Evolutionary conservation across 495 filamentous ascomycete species (phyloP).

Genomic region (Penicillium ucsense): DNA sequence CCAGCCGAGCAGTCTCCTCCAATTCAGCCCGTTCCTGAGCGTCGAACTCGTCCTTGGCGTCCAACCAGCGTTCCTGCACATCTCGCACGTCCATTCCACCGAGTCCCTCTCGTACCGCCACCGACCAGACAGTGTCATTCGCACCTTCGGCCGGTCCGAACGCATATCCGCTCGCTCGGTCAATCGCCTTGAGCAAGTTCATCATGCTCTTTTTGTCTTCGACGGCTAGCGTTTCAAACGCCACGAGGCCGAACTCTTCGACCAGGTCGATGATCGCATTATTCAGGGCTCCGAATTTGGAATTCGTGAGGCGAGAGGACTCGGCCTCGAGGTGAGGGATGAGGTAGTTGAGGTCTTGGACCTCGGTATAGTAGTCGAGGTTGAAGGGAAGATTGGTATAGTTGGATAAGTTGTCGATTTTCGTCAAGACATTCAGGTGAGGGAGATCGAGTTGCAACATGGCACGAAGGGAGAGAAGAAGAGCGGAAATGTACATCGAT

Average conservation of each 20-base stretch:
- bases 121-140: slow-evolving; percentile 89
- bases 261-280: slow-evolving; percentile 77
- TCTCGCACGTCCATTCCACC: slow-evolving; percentile 72
- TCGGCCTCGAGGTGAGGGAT: slow-evolving; percentile 64
- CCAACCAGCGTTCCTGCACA: slow-evolving; percentile 91
- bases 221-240: slow-evolving; percentile 87
- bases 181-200: slow-evolving; percentile 74
- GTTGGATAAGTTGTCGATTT: slow-evolving; percentile 81
- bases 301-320: slow-evolving; percentile 44
- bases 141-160: slow-evolving; percentile 87
- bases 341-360: slow-evolving; percentile 84
- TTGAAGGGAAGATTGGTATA: slow-evolving; percentile 85
- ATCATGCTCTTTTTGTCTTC: slow-evolving; percentile 97
- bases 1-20: slow-evolving; percentile 48
- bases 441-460: slow-evolving; percentile 98
- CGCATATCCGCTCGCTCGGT: slow-evolving; percentile 84
- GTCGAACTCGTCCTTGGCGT: slow-evolving; percentile 81
- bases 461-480: slow-evolving; percentile 82
- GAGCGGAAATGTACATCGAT: slow-evolving; percentile 86
- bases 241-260: slow-evolving; percentile 78
- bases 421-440: slow-evolving; percentile 90
- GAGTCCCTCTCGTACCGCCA: slow-evolving; percentile 81
- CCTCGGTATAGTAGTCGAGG: slow-evolving; percentile 93
- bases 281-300: slow-evolving; percentile 76
- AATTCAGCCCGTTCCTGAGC: slow-evolving; percentile 62